Evolutionary conservation across 176 grass and related monocot species (phyloP), one percentile per base, ranked within the genome.

Genomic region (Oryza nivara): DNA sequence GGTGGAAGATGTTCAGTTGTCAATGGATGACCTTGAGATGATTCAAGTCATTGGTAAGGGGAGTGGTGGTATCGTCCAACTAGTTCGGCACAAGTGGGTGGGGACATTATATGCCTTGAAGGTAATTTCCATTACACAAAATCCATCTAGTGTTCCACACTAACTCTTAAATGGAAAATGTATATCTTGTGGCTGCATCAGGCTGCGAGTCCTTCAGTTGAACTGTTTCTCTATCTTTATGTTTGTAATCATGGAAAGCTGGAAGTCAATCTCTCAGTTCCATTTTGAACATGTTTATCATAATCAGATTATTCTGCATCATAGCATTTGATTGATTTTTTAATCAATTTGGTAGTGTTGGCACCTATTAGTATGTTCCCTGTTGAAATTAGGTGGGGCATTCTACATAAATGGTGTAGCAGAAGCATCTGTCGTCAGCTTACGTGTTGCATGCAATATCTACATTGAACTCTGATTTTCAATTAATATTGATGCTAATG

Each of bases 31-130:
- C 79, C 87, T 98, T 36, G 93, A 98, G 78, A 83, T 92, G 70
- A 92, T 98, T 74, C 94, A 98, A 92, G 89, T 98, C 71, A 98
- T 95, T 49, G 96, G 96, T 45, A 98, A 93, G 91, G 96, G 96
- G 77, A 98, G 96, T 65, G 96, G 96, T 58, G 93, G 96, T 36
- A 77, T 94, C 34, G 96, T 98, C 52, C 96, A 95, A 73, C 85
- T 98, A 35, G 96, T 98, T 71, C 89, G 63, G 51, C 96, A 98
- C 83, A 98, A 98, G 87, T 93, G 93, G 96, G 86, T 90, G 25
- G 91, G 88, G 32, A 98, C 91, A 80, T 86, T 90, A 34, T 98
- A 88, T 87, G 96, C 96, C 20, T 87, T 98, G 76, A 98, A 98
- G 92, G 96, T 98, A 93, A 74, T 67, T 74, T 36, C 32, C 15